Base-by-base conservation (phyloP, 2,329 filamentous ascomycete genomes). In the Apiospora kogelbergensis region DNA sequence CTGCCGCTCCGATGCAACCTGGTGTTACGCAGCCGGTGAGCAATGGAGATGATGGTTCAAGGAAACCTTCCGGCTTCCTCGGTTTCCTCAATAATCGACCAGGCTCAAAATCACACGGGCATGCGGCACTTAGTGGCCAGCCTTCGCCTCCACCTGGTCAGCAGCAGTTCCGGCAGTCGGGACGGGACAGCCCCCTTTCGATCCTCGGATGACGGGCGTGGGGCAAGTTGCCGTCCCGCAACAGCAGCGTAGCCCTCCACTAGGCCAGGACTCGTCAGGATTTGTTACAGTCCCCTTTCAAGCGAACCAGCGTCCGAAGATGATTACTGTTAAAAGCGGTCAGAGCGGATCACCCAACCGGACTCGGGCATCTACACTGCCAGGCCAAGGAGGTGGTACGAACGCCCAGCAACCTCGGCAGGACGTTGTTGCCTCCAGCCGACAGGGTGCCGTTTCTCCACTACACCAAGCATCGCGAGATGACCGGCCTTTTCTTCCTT, bases 61-160 rank as follows among this genome's bases (percentile, higher is more conserved):
- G 73, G 66, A 78, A 75, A 71, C 68, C 74, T 17, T 71, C 73
- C 13, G 77, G 78, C 33, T 53, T 78, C 10, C 74, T 76, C 22
- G 73, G 74, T 3, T 75, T 78, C 15, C 60, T 72, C 45, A 69
- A 68, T 40, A 74, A 74, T 44, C 75, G 76, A 30, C 76, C 74
- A 66, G 72, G 72, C 53, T 71, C 71, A 17, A 76, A 76, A 64
- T 57, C 72, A 5, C 72, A 75, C 22, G 76, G 78, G n/a, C 76
- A 71, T 65, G 37, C 70, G 30, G 53, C 53, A 11, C 26, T n/a
- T 13, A 26, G 30, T 9, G 53, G 53, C 17, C 37, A 64, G 37
- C n/a, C 68, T 40, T 37, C 46, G 24, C 60, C 33, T n/a, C 68
- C 24, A 22, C 70, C 73, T 17, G 65, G 60, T 26, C 75, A 76